phyloP scores from a whole-genome alignment of 2,329 filamentous ascomycete genomes.

The Didymellaceae sp. region DNA sequence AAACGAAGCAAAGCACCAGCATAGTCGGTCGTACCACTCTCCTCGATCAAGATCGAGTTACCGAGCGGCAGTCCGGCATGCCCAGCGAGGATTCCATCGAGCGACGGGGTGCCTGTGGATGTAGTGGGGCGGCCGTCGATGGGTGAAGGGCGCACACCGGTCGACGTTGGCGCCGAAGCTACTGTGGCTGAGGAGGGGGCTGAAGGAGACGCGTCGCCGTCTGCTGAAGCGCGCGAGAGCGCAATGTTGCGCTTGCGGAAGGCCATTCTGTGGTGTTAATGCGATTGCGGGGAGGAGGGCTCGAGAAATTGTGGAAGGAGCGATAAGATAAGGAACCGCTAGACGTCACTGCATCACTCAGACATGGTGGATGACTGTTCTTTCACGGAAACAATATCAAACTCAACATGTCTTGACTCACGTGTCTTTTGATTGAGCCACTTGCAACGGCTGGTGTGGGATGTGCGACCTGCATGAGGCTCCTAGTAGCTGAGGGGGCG shows the following conservation, averaged over 20 bases:
- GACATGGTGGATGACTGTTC: too few species aligned
- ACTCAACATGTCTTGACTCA: too few species aligned
- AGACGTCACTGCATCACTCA: constrained; percentile 3
- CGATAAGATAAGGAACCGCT: constrained; percentile 12
- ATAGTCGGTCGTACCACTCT: constrained; percentile 94
- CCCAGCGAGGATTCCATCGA: constrained; percentile 84
- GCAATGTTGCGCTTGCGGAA: constrained; percentile 72
- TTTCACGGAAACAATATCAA: too few species aligned
- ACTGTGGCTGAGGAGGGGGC: constrained; percentile 20
- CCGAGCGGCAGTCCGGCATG: constrained; percentile 86
- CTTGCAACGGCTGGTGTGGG: too few species aligned
- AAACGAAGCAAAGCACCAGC: constrained; percentile 82
- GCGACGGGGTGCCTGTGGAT: constrained; percentile 85
- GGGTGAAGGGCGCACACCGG: constrained; percentile 79
- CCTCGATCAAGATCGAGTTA: constrained; percentile 79
- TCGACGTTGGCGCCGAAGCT: constrained; percentile 22
- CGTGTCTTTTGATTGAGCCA: too few species aligned
- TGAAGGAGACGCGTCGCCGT: constrained; percentile 22
- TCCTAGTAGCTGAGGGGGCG: too few species aligned
- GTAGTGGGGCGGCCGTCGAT: constrained; percentile 86
- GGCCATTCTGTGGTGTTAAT: constrained; percentile 57
- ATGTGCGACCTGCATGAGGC: too few species aligned
- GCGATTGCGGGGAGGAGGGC: constrained; percentile 3
- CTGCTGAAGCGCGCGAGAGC: constrained; percentile 52
- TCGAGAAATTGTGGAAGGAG: constrained; percentile 9